Evolutionary conservation across 106 monocot species (phyloP).

Genomic region (Ottelia alismoides): DNA sequence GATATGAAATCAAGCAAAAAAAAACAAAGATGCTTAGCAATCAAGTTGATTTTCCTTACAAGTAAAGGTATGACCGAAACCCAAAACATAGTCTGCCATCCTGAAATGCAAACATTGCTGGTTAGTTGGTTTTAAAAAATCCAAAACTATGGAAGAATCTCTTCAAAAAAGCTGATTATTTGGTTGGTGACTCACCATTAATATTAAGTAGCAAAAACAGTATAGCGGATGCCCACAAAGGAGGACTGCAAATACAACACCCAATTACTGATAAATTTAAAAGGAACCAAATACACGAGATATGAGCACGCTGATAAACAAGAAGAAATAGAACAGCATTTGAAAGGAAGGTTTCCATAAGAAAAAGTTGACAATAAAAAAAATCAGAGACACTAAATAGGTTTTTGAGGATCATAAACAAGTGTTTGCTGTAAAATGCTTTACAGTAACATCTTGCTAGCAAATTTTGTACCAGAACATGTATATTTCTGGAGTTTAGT

Average conservation of each 20-base stretch:
- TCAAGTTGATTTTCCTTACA: constrained; percentile 25
- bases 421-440: too few relatives aligned
- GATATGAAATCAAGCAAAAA: background rate
- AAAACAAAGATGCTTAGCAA: background rate
- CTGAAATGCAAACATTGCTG: constrained; percentile 14
- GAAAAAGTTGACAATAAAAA: too few relatives aligned
- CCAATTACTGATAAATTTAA: too few relatives aligned
- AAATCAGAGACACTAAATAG: too few relatives aligned
- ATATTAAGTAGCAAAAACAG: constrained; percentile 9
- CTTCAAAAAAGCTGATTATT: background rate
- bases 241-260: constrained; percentile 2
- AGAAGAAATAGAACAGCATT: too few relatives aligned
- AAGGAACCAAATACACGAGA: too few relatives aligned
- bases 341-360: too few relatives aligned
- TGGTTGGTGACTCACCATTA: constrained; percentile 4
- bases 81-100: constrained; percentile 68
- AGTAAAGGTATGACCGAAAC: constrained; percentile 56
- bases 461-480: too few relatives aligned
- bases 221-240: constrained; percentile 5
- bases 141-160: background rate
- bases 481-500: too few relatives aligned
- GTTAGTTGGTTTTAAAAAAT: constrained; percentile 7
- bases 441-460: too few relatives aligned
- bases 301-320: too few relatives aligned
- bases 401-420: too few relatives aligned